Evolutionary conservation across 2,329 filamentous ascomycete genomes (phyloP).

Genomic region (Colletotrichum sp.): DNA sequence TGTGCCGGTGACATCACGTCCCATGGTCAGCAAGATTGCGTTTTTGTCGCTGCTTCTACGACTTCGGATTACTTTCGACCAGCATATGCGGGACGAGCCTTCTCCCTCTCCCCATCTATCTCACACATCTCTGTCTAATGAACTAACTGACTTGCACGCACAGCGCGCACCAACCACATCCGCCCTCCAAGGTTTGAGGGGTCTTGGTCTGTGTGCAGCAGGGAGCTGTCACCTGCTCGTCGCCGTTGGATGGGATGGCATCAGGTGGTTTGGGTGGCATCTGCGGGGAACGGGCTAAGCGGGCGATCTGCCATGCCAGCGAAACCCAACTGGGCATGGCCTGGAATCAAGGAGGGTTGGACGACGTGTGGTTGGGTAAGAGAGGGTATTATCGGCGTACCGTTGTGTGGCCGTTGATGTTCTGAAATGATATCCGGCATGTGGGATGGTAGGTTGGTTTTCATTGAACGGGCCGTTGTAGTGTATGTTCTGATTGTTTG

Average conservation of each 20-base stretch:
- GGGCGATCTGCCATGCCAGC: neutral
- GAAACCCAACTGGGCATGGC: neutral
- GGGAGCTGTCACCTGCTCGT: neutral
- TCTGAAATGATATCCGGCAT: neutral
- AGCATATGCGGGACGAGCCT: neutral
- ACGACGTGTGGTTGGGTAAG: neutral
- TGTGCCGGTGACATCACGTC: constrained; percentile 2
- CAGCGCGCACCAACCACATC: neutral
- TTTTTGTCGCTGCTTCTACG: neutral
- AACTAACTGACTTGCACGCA: neutral
- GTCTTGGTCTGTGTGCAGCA: neutral
- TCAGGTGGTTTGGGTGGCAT: neutral
- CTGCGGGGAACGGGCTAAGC: neutral
- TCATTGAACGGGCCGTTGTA: neutral
- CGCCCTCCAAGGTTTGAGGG: neutral
- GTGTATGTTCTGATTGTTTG: neutral
- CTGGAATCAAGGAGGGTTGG: neutral
- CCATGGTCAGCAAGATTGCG: neutral
- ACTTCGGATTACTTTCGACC: neutral
- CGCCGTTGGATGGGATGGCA: neutral
- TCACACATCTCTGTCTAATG: neutral
- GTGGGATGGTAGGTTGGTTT: neutral
- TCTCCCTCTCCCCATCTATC: neutral
- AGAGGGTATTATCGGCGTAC: neutral
- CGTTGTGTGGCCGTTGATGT: neutral